These are phyloP conservation scores for Hypoxylon intermedium DNA, from an alignment of 495 filamentous ascomycete species.

Conservation along the genomic window DNA sequence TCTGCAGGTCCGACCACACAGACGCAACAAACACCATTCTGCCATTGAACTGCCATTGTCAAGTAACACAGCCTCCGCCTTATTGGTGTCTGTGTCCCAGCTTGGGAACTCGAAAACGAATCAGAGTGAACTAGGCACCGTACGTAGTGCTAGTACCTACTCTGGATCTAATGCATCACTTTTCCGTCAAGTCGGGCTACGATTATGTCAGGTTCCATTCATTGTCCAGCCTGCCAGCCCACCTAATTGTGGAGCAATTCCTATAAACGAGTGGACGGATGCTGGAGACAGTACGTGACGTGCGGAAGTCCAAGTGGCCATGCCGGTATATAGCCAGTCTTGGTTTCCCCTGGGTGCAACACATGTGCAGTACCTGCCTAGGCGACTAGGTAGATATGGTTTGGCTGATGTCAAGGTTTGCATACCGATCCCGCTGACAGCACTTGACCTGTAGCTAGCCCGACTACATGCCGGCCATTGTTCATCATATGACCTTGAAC, in stretches of 20 bases:
- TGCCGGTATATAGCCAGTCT: slow-evolving; percentile 4
- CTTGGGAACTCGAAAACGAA: slow-evolving; percentile 5
- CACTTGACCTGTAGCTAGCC: slow-evolving; percentile 20
- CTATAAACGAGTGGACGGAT: slow-evolving; percentile 11
- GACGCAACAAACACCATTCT: slow-evolving; percentile 4
- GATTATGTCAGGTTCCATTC: slow-evolving; percentile 29
- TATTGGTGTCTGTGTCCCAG: slow-evolving; percentile 13
- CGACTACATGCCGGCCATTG: neutral
- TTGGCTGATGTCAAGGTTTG: slow-evolving; percentile 13
- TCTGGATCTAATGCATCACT: slow-evolving; percentile 26
- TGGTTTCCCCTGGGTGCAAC: slow-evolving; percentile 8
- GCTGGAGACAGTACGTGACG: slow-evolving; percentile 17
- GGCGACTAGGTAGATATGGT: neutral
- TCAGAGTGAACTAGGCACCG: too few species aligned
- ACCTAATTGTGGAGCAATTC: slow-evolving; percentile 27
- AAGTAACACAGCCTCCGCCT: slow-evolving; percentile 19
- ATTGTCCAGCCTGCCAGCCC: slow-evolving; percentile 7
- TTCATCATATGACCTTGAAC: slow-evolving; percentile 16
- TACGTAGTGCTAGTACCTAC: too few species aligned
- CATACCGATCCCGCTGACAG: slow-evolving; percentile 36
- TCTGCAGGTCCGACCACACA: slow-evolving; percentile 38
- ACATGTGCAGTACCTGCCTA: too few species aligned
- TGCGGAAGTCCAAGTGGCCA: slow-evolving; percentile 32
- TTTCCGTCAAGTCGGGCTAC: slow-evolving; percentile 10
- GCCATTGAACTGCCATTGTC: neutral